A percentile compares a stretch with the other conserved stretches of the same genome.
These are phyloP conservation scores for Coemansia sp. DNA, from an alignment of 192 early-diverging fungal genomes.

Conservation along the genomic window DNA sequence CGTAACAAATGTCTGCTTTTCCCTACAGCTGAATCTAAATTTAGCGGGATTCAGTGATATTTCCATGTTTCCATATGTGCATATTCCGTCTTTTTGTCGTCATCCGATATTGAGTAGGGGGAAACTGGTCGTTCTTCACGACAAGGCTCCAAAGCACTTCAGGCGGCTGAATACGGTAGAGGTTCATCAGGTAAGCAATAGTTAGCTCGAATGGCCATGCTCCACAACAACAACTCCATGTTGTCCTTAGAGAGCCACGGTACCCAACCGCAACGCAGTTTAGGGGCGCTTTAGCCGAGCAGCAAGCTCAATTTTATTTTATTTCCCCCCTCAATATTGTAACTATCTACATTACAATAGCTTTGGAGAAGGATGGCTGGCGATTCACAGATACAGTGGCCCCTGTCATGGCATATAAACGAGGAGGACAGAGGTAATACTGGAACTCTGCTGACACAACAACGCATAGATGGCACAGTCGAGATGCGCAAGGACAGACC, in stretches of 20 bases:
- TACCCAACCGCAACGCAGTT: too few species aligned
- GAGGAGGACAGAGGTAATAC: background rate
- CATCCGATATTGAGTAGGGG: slow-evolving; percentile 52
- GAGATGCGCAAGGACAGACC: slow-evolving; percentile 61
- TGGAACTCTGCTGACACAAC: slow-evolving; percentile 29
- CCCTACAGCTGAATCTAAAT: too few species aligned
- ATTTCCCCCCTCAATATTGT: background rate
- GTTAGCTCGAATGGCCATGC: background rate
- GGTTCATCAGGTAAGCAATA: slow-evolving; percentile 59
- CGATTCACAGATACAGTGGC: slow-evolving; percentile 37
- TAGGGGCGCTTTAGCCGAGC: too few species aligned
- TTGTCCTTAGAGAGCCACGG: too few species aligned
- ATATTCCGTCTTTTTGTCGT: background rate
- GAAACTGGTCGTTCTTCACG: slow-evolving; percentile 75
- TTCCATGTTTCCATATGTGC: background rate
- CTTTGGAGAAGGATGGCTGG: slow-evolving; percentile 44
- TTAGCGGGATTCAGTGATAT: too few species aligned
- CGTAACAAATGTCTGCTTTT: too few species aligned
- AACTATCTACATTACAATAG: slow-evolving; percentile 8
- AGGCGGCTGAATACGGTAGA: slow-evolving; percentile 62
- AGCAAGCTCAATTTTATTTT: background rate
- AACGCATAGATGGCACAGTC: slow-evolving; percentile 17
- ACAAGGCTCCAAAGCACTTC: slow-evolving; percentile 83
- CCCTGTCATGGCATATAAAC: background rate
- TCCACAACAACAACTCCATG: background rate